Conservation (phyloP, 176 grass and related monocot species). For the Bonia amplexicaulis region DNA sequence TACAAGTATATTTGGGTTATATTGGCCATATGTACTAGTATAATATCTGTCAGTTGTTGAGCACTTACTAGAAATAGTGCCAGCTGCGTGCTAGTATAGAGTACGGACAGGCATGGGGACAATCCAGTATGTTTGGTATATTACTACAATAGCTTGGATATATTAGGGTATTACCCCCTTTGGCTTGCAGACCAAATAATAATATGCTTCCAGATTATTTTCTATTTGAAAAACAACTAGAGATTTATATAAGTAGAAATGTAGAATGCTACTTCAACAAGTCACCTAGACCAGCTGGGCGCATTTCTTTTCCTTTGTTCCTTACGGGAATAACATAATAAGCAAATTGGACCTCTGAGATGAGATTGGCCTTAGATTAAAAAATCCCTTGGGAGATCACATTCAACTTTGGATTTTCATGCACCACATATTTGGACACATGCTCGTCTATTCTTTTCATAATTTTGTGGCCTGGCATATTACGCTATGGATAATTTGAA, state of each 20-base stretch:
- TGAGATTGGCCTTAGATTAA: background rate
- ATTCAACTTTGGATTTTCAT: too few relatives aligned
- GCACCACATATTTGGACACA: background rate
- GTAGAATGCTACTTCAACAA: too few relatives aligned
- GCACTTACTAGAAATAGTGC: background rate
- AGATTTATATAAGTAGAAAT: background rate
- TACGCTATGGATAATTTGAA: background rate
- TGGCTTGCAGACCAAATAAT: background rate
- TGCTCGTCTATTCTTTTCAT: background rate
- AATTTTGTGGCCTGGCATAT: background rate
- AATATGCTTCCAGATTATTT: background rate
- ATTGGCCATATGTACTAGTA: background rate
- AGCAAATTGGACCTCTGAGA: background rate
- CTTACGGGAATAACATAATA: background rate
- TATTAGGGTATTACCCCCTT: background rate
- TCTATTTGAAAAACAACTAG: background rate
- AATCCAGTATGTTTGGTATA: background rate
- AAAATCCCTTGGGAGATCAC: too few relatives aligned
- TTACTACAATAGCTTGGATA: background rate
- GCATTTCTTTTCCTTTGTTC: background rate
- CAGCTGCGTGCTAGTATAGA: background rate
- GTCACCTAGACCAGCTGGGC: background rate
- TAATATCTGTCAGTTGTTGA: background rate
- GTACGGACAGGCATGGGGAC: background rate
- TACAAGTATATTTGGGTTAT: conserved; percentile 5